These are phyloP conservation scores for Marchantia paleacea DNA, from an alignment of 225 moss, liverwort and hornwort species.

Conservation along the genomic window DNA sequence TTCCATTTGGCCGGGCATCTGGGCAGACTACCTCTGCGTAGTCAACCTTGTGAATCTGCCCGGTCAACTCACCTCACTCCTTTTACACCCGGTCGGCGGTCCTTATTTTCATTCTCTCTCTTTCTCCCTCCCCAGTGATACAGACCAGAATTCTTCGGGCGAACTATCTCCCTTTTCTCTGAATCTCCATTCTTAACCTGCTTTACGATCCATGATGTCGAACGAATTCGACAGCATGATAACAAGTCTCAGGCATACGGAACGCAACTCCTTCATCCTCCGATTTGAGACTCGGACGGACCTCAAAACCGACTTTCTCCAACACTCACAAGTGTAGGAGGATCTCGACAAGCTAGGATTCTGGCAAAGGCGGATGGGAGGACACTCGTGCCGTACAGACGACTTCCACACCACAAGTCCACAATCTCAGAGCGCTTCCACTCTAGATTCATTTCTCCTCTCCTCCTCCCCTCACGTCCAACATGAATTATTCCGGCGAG, in stretches of 20 bases:
- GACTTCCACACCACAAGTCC: background rate
- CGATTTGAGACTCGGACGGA: background rate
- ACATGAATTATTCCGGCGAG: background rate
- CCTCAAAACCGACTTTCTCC: background rate
- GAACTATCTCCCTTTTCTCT: background rate
- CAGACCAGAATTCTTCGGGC: background rate
- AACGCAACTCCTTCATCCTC: slow-evolving; percentile 17
- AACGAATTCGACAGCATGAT: background rate
- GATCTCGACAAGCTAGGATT: slow-evolving; percentile 1
- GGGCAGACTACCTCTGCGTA: background rate
- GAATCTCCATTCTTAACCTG: background rate
- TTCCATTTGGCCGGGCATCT: slow-evolving; percentile 6
- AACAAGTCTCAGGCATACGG: background rate
- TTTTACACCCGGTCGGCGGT: background rate
- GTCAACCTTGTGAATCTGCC: background rate
- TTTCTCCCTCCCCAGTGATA: background rate
- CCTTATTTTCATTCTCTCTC: slow-evolving; percentile 4
- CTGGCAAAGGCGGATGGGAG: background rate
- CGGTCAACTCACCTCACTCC: background rate
- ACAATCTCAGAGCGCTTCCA: background rate
- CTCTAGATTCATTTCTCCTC: slow-evolving; percentile 1
- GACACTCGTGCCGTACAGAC: background rate
- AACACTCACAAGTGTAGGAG: slow-evolving; percentile 2
- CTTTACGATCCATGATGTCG: background rate
- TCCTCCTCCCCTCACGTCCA: background rate